These are phyloP conservation scores for Metschnikowia dekortorum DNA, from an alignment of 805 yeast species.

Conservation along the genomic window DNA sequence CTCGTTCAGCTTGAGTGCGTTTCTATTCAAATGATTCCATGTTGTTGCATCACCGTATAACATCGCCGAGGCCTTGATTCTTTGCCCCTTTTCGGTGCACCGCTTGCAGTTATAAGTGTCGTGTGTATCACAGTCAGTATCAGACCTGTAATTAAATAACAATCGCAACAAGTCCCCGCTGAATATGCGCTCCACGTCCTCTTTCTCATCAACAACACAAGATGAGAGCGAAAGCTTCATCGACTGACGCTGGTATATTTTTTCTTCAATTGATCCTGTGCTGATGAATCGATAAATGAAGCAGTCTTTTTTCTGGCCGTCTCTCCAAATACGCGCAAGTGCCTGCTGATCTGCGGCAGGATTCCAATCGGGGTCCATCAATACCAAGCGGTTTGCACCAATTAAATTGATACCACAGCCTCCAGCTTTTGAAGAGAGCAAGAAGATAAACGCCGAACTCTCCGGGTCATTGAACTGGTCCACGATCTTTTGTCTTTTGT, in stretches of 20 bases:
- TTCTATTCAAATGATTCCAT: conserved; percentile 86
- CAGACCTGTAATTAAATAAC: conserved; percentile 64
- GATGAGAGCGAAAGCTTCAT: conserved; percentile 91
- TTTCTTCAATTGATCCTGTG: conserved; percentile 94
- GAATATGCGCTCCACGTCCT: conserved; percentile 89
- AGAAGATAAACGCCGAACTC: conserved; percentile 79
- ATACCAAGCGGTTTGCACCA: conserved; percentile 87
- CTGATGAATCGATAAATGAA: conserved; percentile 90
- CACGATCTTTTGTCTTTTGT: conserved; percentile 88
- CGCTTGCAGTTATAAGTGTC: conserved; percentile 86
- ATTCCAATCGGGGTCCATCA: conserved; percentile 94
- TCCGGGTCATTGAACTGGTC: conserved; percentile 90
- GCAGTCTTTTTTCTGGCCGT: conserved; percentile 96
- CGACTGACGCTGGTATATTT: conserved; percentile 91
- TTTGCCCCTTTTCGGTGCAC: conserved; percentile 58
- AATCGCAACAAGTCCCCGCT: conserved; percentile 75
- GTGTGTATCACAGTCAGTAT: conserved; percentile 84
- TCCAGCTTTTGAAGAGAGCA: conserved; percentile 93
- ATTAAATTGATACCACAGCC: conserved; percentile 97
- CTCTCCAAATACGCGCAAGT: conserved; percentile 97
- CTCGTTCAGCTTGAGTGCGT: conserved; percentile 58
- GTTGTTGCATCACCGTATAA: conserved; percentile 96
- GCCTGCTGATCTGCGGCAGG: conserved; percentile 99
- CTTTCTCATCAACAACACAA: conserved; percentile 95
- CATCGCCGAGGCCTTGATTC: conserved; percentile 72